These are phyloP conservation scores for Botryotinia calthae DNA, from an alignment of 2,329 filamentous ascomycete genomes.

Conservation along the genomic window DNA sequence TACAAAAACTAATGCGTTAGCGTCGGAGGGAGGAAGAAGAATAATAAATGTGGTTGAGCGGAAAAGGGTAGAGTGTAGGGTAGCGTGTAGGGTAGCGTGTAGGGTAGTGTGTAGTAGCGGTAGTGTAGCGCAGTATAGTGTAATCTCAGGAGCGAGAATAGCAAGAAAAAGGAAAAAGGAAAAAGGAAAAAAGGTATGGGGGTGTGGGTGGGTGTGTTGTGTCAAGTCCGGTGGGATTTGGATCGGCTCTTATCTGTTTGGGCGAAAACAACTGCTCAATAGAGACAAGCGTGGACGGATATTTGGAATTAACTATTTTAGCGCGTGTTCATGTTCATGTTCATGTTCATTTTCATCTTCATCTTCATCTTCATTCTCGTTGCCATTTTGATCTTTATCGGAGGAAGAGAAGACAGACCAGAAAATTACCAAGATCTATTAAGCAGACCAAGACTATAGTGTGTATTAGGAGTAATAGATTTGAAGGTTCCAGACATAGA, in stretches of 20 bases:
- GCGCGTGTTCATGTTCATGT: background rate
- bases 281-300: background rate
- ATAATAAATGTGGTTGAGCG: background rate
- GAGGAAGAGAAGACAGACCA: too few species aligned
- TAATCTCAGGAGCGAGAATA: too few species aligned
- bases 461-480: too few species aligned
- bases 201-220: slow-evolving; percentile 3
- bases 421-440: too few species aligned
- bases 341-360: too few species aligned
- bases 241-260: background rate
- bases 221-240: background rate
- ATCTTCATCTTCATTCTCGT: too few species aligned
- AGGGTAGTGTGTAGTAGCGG: background rate
- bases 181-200: background rate
- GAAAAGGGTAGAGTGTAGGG: background rate
- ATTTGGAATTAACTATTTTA: background rate
- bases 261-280: background rate
- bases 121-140: background rate
- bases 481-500: too few species aligned
- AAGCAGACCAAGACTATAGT: too few species aligned
- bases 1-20: background rate
- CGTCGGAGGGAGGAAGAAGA: background rate
- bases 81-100: background rate
- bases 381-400: too few species aligned
- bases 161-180: too few species aligned